Conservation (phyloP, 176 grass and related monocot species). For the Musa troglodytarum region DNA sequence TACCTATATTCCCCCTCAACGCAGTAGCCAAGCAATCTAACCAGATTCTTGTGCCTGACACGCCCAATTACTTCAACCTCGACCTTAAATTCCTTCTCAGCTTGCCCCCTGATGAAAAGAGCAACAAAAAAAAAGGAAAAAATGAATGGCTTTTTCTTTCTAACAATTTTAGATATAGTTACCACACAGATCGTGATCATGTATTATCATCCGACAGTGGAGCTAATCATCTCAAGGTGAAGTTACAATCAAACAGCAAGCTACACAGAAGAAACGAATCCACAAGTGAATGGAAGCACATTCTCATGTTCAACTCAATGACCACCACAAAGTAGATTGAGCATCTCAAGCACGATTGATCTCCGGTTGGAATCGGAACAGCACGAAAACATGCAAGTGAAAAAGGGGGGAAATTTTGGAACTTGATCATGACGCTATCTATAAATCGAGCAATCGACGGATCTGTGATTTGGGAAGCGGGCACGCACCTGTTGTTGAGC, state of each 20-base stretch:
- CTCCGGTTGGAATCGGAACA: no score
- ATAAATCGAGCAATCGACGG: neutral
- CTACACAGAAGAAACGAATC: no score
- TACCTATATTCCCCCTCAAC: conserved; percentile 77
- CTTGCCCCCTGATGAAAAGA: conserved; percentile 51
- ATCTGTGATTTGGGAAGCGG: neutral
- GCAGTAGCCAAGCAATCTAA: conserved; percentile 84
- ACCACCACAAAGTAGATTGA: no score
- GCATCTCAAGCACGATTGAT: no score
- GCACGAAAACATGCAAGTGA: no score
- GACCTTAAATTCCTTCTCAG: conserved; percentile 71
- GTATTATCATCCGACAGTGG: no score
- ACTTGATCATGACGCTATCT: neutral
- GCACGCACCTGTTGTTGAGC: conserved; percentile 68
- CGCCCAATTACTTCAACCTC: conserved; percentile 81
- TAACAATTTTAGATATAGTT: no score
- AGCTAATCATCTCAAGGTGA: no score
- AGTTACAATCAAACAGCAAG: no score
- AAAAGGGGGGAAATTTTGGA: neutral
- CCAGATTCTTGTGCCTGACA: conserved; percentile 86
- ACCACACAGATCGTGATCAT: no score
- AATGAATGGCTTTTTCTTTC: neutral
- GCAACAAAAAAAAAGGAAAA: neutral
- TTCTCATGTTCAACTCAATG: no score
- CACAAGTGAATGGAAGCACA: no score